These are phyloP conservation scores for Blastocystis sp. DNA, from an alignment of 352 stramenopile species.

Conservation along the genomic window DNA sequence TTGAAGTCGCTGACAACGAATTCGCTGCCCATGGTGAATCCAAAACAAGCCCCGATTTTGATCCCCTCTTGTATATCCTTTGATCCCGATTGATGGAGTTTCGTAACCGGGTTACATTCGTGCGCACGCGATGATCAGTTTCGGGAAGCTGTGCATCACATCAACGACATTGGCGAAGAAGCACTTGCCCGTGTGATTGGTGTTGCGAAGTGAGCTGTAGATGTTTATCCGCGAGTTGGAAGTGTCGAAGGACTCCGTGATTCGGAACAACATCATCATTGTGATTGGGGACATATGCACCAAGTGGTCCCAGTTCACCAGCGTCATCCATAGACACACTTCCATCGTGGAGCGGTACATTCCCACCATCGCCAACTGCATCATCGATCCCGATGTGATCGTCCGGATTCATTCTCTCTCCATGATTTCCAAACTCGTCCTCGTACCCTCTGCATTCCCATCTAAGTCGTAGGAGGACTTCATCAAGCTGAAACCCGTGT, in stretches of 20 bases:
- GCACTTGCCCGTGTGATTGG: slow-evolving; percentile 9
- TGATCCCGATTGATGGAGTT: neutral
- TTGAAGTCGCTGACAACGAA: slow-evolving; percentile 59
- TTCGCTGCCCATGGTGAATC: slow-evolving; percentile 35
- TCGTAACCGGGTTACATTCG: slow-evolving; percentile 52
- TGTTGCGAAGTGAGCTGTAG: neutral
- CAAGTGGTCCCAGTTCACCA: neutral
- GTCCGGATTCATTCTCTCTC: slow-evolving; percentile 60
- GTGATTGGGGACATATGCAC: slow-evolving; percentile 65
- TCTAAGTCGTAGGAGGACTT: slow-evolving; percentile 30
- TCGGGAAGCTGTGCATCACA: slow-evolving; percentile 63
- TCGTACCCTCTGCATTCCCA: neutral
- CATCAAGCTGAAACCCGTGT: slow-evolving; percentile 62
- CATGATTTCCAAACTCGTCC: slow-evolving; percentile 60
- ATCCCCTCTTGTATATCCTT: slow-evolving; percentile 68
- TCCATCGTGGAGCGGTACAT: slow-evolving; percentile 63
- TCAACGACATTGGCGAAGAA: slow-evolving; percentile 31
- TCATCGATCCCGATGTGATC: slow-evolving; percentile 43
- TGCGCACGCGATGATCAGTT: slow-evolving; percentile 63
- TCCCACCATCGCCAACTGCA: slow-evolving; percentile 56
- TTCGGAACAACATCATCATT: slow-evolving; percentile 73
- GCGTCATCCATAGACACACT: slow-evolving; percentile 36
- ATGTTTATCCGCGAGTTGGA: slow-evolving; percentile 68
- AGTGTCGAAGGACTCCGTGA: slow-evolving; percentile 23
- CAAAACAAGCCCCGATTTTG: slow-evolving; percentile 22